These are phyloP conservation scores for Tylopilus felleus DNA, from an alignment of 768 basidiomycete genomes.

Conservation along the genomic window DNA sequence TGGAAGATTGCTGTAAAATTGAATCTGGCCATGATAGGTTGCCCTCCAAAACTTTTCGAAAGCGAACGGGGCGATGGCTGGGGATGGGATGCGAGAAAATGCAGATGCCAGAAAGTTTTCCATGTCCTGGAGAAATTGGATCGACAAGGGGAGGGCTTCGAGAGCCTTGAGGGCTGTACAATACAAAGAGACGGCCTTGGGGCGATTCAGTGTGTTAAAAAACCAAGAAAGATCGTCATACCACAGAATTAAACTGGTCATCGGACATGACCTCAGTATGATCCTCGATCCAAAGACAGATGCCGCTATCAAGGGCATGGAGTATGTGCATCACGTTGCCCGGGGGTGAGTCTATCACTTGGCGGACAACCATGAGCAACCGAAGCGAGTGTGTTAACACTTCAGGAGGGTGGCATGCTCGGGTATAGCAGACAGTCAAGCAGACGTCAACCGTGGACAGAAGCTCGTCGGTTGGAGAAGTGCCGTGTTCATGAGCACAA, in stretches of 20 bases:
- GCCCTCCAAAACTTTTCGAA: constrained; percentile 59
- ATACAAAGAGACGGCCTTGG: constrained; percentile 40
- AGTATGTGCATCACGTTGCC: constrained; percentile 36
- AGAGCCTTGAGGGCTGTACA: constrained; percentile 41
- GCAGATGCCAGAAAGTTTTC: constrained; percentile 49
- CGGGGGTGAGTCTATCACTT: constrained; percentile 30
- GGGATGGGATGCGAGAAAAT: constrained; percentile 45
- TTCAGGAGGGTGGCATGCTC: constrained; percentile 21
- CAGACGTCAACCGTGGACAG: constrained; percentile 30
- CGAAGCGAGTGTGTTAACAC: constrained; percentile 29
- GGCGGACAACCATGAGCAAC: constrained; percentile 36
- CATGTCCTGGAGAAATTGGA: constrained; percentile 38
- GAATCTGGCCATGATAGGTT: constrained; percentile 45
- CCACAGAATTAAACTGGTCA: constrained; percentile 46
- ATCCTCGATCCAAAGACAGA: constrained; percentile 55
- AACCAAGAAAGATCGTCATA: constrained; percentile 28
- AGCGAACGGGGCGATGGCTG: constrained; percentile 47
- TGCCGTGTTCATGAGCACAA: constrained; percentile 3
- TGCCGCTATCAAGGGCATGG: constrained; percentile 33
- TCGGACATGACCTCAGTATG: constrained; percentile 37
- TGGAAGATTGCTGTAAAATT: constrained; percentile 40
- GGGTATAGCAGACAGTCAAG: constrained; percentile 36
- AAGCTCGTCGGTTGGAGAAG: constrained; percentile 16
- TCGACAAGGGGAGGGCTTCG: constrained; percentile 36
- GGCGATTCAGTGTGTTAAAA: neutral